phyloP scores from a whole-genome alignment of 2,329 filamentous ascomycete species.

The Zymoseptoria ardabiliae region DNA sequence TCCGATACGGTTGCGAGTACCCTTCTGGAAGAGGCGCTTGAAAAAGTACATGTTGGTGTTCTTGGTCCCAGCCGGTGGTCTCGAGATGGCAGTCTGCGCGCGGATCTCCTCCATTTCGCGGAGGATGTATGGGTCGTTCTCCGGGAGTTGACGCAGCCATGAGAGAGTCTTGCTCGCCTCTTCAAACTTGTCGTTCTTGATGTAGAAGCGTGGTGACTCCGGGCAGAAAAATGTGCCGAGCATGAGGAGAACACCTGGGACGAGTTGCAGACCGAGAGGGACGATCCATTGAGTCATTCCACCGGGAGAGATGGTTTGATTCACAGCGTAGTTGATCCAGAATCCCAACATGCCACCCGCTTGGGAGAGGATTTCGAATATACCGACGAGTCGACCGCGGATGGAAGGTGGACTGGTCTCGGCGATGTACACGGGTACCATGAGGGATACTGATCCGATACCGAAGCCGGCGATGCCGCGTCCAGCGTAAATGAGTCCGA shows the following conservation, averaged over 20 bases:
- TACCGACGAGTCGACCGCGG: constrained; percentile 56
- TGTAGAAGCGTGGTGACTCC: constrained; percentile 28
- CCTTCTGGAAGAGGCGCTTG: constrained; percentile 34
- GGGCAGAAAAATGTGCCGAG: constrained; percentile 32
- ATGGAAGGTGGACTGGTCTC: constrained; percentile 52
- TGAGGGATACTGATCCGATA: constrained; percentile 32
- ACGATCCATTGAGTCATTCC: constrained; percentile 55
- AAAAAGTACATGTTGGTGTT: constrained; percentile 31
- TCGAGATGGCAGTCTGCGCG: constrained; percentile 46
- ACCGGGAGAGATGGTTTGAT: constrained; percentile 38
- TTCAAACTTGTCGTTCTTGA: constrained; percentile 25
- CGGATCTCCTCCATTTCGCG: constrained; percentile 45
- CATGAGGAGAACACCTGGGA: constrained; percentile 34
- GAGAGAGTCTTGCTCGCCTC: constrained; percentile 36
- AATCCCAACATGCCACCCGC: constrained; percentile 47
- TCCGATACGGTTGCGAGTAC: constrained; percentile 33
- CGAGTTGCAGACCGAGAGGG: constrained; percentile 46
- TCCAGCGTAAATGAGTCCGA: constrained; percentile 32
- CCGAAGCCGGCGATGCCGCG: constrained; percentile 34
- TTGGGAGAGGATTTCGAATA: constrained; percentile 62
- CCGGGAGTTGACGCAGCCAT: constrained; percentile 40
- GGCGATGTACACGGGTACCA: constrained; percentile 34
- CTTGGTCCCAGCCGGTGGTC: constrained; percentile 9
- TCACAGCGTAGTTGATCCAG: constrained; percentile 38
- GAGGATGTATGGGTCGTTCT: constrained; percentile 38